These are phyloP conservation scores for Kockiozyma suomiensis DNA, from an alignment of 805 yeast species.

Conservation along the genomic window DNA sequence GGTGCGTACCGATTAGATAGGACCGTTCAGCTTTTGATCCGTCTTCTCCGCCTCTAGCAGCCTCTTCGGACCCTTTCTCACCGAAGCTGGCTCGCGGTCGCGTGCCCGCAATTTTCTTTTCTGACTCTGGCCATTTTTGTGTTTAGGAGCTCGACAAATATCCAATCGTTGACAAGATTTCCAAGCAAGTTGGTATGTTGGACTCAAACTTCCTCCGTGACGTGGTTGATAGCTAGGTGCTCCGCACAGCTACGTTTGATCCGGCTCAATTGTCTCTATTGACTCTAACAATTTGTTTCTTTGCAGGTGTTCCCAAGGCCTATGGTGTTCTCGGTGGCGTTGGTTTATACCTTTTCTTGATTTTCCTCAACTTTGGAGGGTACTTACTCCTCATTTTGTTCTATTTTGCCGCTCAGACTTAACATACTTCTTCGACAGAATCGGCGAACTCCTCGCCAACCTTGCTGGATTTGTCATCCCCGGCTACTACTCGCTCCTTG, in stretches of 20 bases:
- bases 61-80: not conserved
- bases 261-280: not conserved
- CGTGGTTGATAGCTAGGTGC: not conserved
- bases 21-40: not conserved
- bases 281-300: not conserved
- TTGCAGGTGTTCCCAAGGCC: constrained; percentile 65
- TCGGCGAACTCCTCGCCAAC: constrained; percentile 92
- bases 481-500: constrained; percentile 82
- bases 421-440: constrained; percentile 35
- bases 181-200: constrained; percentile 40
- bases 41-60: not conserved
- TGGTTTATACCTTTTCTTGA: constrained; percentile 68
- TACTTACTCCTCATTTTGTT: not conserved
- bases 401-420: not conserved
- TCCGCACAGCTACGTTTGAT: not conserved
- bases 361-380: constrained; percentile 91
- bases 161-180: constrained; percentile 41
- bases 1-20: constrained; percentile 24
- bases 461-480: constrained; percentile 90
- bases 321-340: constrained; percentile 73
- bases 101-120: not conserved
- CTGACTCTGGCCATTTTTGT: not conserved
- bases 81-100: not conserved
- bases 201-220: not conserved
- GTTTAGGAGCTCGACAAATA: constrained; percentile 42